These are phyloP conservation scores for Chaetoceros tenuissimus DNA, from an alignment of 108 stramenopile species.

Conservation along the genomic window DNA sequence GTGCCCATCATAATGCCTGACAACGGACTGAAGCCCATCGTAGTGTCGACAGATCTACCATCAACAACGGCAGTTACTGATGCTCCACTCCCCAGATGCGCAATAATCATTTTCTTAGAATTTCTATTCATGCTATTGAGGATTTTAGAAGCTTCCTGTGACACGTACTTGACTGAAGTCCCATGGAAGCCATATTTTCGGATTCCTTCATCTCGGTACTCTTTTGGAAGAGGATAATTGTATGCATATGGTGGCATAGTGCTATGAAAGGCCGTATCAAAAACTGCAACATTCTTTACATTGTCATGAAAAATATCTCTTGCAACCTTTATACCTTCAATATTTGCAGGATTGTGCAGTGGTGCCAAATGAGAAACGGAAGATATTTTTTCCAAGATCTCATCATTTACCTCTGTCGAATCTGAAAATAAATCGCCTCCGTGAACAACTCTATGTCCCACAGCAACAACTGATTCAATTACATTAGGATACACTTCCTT, in stretches of 20 bases:
- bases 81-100: conserved; percentile 43
- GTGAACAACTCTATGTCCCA: conserved; percentile 52
- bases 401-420: conserved; percentile 7
- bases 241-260: conserved; percentile 29
- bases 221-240: conserved; percentile 32
- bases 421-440: conserved; percentile 22
- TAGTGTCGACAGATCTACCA: conserved; percentile 32
- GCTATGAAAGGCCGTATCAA: conserved; percentile 48
- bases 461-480: conserved; percentile 15
- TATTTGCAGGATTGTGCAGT: conserved; percentile 38
- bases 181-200: conserved; percentile 54
- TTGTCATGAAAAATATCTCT: conserved; percentile 10
- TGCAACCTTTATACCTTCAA: conserved; percentile 22
- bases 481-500: conserved; percentile 1
- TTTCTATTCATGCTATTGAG: conserved; percentile 8
- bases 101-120: conserved; percentile 19
- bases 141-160: conserved; percentile 12
- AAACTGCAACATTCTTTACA: conserved; percentile 37
- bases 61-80: conserved; percentile 23
- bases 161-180: conserved; percentile 30
- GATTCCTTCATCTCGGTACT: conserved; percentile 20
- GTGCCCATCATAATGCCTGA: conserved; percentile 48
- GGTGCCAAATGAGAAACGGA: conserved; percentile 23
- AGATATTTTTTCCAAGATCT: conserved; percentile 13
- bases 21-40: conserved; percentile 47